These are phyloP conservation scores for Phaeomoniella chlamydospora DNA, from an alignment of 2,329 filamentous ascomycete genomes.

Conservation along the genomic window DNA sequence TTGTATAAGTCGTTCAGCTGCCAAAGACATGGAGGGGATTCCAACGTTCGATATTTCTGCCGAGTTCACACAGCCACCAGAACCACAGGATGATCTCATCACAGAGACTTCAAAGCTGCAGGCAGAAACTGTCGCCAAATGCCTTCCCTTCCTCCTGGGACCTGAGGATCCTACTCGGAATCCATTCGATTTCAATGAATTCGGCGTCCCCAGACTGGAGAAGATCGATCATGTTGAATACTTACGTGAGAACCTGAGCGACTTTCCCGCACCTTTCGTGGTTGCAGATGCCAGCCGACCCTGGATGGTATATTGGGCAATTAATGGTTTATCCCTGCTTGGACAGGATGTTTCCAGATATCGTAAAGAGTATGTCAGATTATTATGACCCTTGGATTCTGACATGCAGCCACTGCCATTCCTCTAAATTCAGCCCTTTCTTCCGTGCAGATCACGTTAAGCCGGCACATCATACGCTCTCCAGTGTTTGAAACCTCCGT, in stretches of 20 bases:
- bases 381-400: too few species aligned
- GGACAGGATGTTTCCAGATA: conserved; percentile 58
- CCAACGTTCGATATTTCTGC: conserved; percentile 26
- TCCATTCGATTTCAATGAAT: conserved; percentile 43
- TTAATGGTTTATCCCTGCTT: conserved; percentile 60
- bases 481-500: too few species aligned
- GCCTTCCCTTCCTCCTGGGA: conserved; percentile 50
- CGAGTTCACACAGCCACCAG: conserved; percentile 33
- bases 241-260: conserved; percentile 32
- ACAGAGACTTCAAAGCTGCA: conserved; percentile 58
- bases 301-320: conserved; percentile 89
- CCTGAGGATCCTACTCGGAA: conserved; percentile 25
- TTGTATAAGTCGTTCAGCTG: background rate
- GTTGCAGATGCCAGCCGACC: conserved; percentile 74
- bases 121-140: conserved; percentile 51
- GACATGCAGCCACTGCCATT: too few species aligned
- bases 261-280: conserved; percentile 56
- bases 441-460: too few species aligned
- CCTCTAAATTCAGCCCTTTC: too few species aligned
- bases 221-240: conserved; percentile 40
- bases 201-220: conserved; percentile 63
- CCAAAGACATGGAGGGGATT: background rate
- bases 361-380: conserved; percentile 43
- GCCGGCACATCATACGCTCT: too few species aligned
- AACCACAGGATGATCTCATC: conserved; percentile 48